These are phyloP conservation scores for Saccharomyces eubayanus DNA, from an alignment of 805 yeast species.

Conservation along the genomic window DNA sequence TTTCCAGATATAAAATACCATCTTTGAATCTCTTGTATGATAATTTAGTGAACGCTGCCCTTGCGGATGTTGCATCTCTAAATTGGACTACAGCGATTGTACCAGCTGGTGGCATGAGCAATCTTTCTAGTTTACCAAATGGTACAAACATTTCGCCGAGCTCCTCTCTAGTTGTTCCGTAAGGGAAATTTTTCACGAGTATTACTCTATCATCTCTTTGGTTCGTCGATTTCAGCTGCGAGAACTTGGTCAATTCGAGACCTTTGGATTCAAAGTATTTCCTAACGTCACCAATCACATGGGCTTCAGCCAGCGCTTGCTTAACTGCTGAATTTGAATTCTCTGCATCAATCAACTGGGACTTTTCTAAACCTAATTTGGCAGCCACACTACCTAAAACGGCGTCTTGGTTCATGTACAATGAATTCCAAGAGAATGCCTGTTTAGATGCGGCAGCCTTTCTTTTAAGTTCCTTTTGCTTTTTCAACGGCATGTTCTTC, in stretches of 20 bases:
- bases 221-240: slow-evolving; percentile 31
- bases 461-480: slow-evolving; percentile 76
- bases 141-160: slow-evolving; percentile 72
- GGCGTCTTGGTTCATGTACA: slow-evolving; percentile 85
- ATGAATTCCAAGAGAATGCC: slow-evolving; percentile 91
- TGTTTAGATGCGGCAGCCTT: slow-evolving; percentile 77
- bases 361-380: slow-evolving; percentile 72
- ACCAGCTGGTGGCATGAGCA: slow-evolving; percentile 93
- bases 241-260: slow-evolving; percentile 70
- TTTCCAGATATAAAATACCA: slow-evolving; percentile 80
- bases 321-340: slow-evolving; percentile 84
- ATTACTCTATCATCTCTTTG: slow-evolving; percentile 76
- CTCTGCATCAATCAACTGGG: slow-evolving; percentile 81
- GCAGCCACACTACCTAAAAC: slow-evolving; percentile 83
- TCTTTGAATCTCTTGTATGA: slow-evolving; percentile 84
- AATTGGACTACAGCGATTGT: slow-evolving; percentile 91
- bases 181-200: slow-evolving; percentile 84
- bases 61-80: slow-evolving; percentile 71
- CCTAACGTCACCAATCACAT: slow-evolving; percentile 85
- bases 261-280: slow-evolving; percentile 79
- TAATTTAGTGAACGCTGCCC: slow-evolving; percentile 80
- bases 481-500: slow-evolving; percentile 84
- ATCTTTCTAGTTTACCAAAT: slow-evolving; percentile 69
- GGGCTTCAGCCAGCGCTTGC: slow-evolving; percentile 96
- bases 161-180: slow-evolving; percentile 74